Conservation (phyloP, 1,139 yeast species). For the Yamadazyma spencermartinsiae region DNA sequence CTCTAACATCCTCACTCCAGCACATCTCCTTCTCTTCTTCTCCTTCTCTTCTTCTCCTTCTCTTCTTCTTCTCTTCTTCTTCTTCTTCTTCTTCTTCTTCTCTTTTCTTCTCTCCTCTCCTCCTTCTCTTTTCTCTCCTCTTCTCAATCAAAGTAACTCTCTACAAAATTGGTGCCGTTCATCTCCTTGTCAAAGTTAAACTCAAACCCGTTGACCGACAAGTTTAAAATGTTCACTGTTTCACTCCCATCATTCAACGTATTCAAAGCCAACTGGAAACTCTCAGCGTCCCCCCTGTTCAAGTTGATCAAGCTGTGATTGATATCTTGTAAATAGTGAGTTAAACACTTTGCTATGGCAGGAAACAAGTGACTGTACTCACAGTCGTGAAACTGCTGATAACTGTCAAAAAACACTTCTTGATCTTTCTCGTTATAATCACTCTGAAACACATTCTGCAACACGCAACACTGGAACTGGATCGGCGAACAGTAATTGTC, state of each 20-base stretch:
- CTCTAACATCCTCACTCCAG: no score
- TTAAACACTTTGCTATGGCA: constrained; percentile 20
- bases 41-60: no score
- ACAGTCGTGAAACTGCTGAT: constrained; percentile 15
- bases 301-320: constrained; percentile 32
- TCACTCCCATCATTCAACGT: constrained; percentile 35
- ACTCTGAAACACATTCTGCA: constrained; percentile 36
- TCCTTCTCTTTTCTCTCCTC: no score
- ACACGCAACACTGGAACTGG: constrained; percentile 39
- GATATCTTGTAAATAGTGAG: constrained; percentile 37
- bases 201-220: constrained; percentile 36
- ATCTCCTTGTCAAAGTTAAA: constrained; percentile 39
- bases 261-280: constrained; percentile 26
- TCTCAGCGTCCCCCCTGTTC: constrained; percentile 46
- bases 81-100: no score
- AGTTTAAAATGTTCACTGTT: constrained; percentile 24
- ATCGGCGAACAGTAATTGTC: constrained; percentile 22
- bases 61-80: no score
- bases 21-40: no score
- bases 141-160: constrained; percentile 29
- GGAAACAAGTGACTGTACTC: constrained; percentile 19
- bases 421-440: constrained; percentile 39
- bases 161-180: constrained; percentile 44
- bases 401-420: constrained; percentile 30
- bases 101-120: no score